These are phyloP conservation scores for Plenodomus biglobosus DNA, from an alignment of 2,329 filamentous ascomycete species.

Conservation along the genomic window DNA sequence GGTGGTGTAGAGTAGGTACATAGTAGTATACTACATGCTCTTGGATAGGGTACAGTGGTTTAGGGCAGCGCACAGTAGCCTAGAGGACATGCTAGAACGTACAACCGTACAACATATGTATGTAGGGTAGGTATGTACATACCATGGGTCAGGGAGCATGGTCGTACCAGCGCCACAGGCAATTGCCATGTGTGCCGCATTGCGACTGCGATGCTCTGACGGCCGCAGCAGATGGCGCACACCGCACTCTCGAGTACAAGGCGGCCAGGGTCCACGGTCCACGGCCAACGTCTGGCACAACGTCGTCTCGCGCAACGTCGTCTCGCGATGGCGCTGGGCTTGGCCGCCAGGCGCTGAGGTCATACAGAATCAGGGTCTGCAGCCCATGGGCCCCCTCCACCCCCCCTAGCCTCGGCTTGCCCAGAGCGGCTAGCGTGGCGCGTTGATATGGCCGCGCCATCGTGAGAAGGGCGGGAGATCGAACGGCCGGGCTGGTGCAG, in stretches of 20 bases:
- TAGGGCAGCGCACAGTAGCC: no score
- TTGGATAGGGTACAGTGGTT: no score
- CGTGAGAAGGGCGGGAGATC: constrained; percentile 20
- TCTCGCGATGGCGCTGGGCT: background rate
- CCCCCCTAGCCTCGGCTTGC: constrained; percentile 3
- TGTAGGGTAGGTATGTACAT: no score
- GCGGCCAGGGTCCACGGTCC: background rate
- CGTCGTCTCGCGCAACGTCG: background rate
- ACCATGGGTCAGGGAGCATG: no score
- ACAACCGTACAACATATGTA: no score
- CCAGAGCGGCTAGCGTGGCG: background rate
- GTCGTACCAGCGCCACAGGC: background rate
- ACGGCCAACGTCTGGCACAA: background rate
- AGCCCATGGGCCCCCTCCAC: constrained; percentile 7
- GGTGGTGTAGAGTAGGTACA: no score
- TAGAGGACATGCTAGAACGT: no score
- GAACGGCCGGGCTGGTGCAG: background rate
- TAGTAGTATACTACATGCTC: background rate
- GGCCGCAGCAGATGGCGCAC: no score
- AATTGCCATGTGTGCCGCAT: no score
- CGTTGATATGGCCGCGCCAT: constrained; percentile 5
- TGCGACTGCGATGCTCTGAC: no score
- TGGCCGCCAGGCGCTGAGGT: background rate
- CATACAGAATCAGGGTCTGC: constrained; percentile 6
- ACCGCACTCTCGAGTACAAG: no score